Evolutionary conservation across 2,329 filamentous ascomycete genomes (phyloP).

Genomic region (Phialemonium atrogriseum): DNA sequence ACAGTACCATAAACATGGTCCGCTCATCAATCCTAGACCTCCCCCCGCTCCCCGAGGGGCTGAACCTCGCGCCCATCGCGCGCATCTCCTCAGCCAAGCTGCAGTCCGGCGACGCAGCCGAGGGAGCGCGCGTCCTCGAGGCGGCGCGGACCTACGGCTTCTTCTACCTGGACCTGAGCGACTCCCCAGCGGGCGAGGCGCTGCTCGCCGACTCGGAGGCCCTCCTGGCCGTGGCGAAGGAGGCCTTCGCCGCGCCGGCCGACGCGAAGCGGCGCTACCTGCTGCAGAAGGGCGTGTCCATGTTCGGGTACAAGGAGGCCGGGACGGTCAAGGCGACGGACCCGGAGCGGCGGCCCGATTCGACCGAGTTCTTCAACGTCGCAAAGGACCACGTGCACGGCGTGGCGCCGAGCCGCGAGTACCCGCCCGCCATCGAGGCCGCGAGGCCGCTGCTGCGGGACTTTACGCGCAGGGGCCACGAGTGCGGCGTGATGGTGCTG

Average conservation of each 20-base stretch:
- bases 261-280: slow-evolving; percentile 18
- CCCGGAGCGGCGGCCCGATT: slow-evolving; percentile 17
- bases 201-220: slow-evolving; percentile 4
- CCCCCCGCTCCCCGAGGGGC: slow-evolving; percentile 7
- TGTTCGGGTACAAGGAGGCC: slow-evolving; percentile 23
- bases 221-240: slow-evolving; percentile 11
- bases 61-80: slow-evolving; percentile 6
- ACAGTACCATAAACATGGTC: too few relatives aligned
- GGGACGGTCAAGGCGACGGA: slow-evolving; percentile 19
- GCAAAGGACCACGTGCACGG: slow-evolving; percentile 22
- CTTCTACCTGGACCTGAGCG: slow-evolving; percentile 6
- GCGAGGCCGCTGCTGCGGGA: slow-evolving; percentile 15
- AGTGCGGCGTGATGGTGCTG: slow-evolving; percentile 18
- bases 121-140: slow-evolving; percentile 4
- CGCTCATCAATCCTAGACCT: slow-evolving; percentile 1
- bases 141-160: slow-evolving; percentile 8
- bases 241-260: slow-evolving; percentile 18
- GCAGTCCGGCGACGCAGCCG: slow-evolving; percentile 2
- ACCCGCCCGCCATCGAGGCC: slow-evolving; percentile 16
- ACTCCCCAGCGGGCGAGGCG: slow-evolving; percentile 3
- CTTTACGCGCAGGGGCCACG: slow-evolving; percentile 19
- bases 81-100: slow-evolving; percentile 4
- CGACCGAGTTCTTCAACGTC: slow-evolving; percentile 25
- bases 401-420: slow-evolving; percentile 15
- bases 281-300: slow-evolving; percentile 10